Evolutionary conservation across 78 protist species (phyloP).

Genomic region (Emiliania huxleyi): DNA sequence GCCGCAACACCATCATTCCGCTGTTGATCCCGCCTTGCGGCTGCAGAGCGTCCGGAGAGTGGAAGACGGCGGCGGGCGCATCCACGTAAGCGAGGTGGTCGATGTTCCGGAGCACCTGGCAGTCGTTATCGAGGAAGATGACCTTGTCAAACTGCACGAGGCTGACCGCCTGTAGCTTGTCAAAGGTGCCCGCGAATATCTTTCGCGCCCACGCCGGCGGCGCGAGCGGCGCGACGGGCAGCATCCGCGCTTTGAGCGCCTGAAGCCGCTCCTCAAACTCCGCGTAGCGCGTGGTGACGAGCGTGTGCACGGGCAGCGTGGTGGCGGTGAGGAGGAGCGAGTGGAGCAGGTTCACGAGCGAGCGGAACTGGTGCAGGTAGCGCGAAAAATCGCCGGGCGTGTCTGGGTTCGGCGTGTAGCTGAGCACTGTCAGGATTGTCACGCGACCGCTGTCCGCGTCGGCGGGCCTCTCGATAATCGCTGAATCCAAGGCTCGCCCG

Average conservation of each 20-base stretch:
- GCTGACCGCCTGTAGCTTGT: not conserved
- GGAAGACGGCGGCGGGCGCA: not conserved
- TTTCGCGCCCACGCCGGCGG: not conserved
- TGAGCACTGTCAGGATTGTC: no score
- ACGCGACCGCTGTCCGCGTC: no score
- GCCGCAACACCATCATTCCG: no score
- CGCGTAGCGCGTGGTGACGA: not conserved
- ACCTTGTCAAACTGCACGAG: not conserved
- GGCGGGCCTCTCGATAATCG: no score
- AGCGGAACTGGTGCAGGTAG: not conserved
- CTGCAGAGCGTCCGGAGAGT: no score
- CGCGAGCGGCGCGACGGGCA: not conserved
- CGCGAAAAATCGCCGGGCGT: no score
- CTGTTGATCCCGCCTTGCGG: no score
- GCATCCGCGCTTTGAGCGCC: not conserved
- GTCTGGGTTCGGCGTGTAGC: no score
- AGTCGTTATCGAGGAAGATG: not conserved
- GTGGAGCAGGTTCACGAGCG: not conserved
- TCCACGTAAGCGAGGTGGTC: not conserved
- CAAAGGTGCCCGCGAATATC: not conserved
- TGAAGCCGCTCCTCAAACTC: not conserved
- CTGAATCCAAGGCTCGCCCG: no score
- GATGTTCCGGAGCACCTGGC: not conserved
- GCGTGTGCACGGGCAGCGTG: not conserved
- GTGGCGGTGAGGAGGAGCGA: not conserved